A percentile compares a stretch with the other conserved stretches of the same genome.
Evolutionary conservation across 1,284 basidiomycete species (phyloP).

Genomic region (Leccinum olivaceoglutinosum): DNA sequence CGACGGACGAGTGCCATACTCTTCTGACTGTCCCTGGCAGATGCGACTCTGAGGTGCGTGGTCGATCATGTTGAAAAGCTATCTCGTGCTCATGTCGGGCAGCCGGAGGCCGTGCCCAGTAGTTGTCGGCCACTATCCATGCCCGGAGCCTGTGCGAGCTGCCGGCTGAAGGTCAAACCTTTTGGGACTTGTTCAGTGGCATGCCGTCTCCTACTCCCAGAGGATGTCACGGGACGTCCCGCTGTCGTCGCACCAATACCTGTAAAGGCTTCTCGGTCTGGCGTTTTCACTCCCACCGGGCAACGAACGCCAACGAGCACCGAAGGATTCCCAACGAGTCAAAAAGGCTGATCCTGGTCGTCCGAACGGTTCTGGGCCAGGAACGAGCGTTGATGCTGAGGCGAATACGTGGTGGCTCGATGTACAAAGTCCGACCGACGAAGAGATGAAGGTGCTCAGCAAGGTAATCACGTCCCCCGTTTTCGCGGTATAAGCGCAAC

Average conservation of each 20-base stretch:
- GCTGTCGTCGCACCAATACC: slow-evolving; percentile 11
- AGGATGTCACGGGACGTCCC: slow-evolving; percentile 2
- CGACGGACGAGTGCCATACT: slow-evolving; percentile 19
- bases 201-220: slow-evolving; percentile 14
- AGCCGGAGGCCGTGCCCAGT: slow-evolving; percentile 4
- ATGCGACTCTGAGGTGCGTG: slow-evolving; percentile 14
- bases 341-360: slow-evolving; percentile 20
- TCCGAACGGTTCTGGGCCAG: slow-evolving; percentile 18
- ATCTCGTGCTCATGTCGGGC: slow-evolving; percentile 7
- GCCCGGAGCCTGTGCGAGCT: slow-evolving; percentile 90
- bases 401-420: slow-evolving; percentile 97
- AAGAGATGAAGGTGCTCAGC: slow-evolving; percentile 96
- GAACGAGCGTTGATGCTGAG: slow-evolving; percentile 44
- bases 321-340: slow-evolving; percentile 2
- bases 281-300: slow-evolving; percentile 4
- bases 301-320: slow-evolving; percentile 6
- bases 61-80: background rate
- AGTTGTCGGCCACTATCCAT: slow-evolving; percentile 47
- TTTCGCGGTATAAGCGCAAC: background rate
- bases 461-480: slow-evolving; percentile 49
- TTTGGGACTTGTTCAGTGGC: slow-evolving; percentile 87
- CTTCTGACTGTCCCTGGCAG: slow-evolving; percentile 7
- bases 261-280: slow-evolving; percentile 7
- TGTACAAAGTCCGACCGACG: slow-evolving; percentile 90
- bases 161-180: slow-evolving; percentile 89